phyloP scores from a whole-genome alignment of 805 yeast genomes.

The Yarrowia keelungensis region DNA sequence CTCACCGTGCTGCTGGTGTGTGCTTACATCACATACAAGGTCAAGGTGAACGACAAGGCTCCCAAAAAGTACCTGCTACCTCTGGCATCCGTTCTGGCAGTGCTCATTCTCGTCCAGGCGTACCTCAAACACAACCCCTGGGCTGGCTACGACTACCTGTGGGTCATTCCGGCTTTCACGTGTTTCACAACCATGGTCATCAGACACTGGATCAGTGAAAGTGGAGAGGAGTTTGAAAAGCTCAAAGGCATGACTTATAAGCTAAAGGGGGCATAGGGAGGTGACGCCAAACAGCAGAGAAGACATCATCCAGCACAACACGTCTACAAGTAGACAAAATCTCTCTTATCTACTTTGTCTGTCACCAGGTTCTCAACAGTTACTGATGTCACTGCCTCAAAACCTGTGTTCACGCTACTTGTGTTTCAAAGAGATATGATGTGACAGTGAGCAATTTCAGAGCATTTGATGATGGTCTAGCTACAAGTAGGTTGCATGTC shows the following conservation, averaged over 20 bases:
- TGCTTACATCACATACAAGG: conserved; percentile 44
- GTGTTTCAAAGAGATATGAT: too few relatives aligned
- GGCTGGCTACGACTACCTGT: conserved; percentile 46
- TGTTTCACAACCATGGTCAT: conserved; percentile 44
- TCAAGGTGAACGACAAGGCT: conserved; percentile 24
- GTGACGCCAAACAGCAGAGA: background rate
- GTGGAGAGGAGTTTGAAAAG: conserved; percentile 39
- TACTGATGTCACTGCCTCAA: too few relatives aligned
- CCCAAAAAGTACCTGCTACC: conserved; percentile 39
- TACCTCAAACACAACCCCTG: conserved; percentile 45
- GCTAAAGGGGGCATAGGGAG: conserved; percentile 45
- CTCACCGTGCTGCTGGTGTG: conserved; percentile 44
- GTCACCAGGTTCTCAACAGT: too few relatives aligned
- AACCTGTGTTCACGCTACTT: too few relatives aligned
- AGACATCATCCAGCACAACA: too few relatives aligned
- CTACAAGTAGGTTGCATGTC: too few relatives aligned
- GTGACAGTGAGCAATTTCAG: too few relatives aligned
- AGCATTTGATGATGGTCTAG: too few relatives aligned
- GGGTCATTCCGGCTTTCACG: conserved; percentile 48
- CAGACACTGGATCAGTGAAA: conserved; percentile 47
- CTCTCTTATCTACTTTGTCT: too few relatives aligned
- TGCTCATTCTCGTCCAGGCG: conserved; percentile 43
- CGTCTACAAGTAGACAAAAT: too few relatives aligned
- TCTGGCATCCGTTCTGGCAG: conserved; percentile 43
- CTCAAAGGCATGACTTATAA: conserved; percentile 44